Base-by-base conservation (phyloP, 1,284 basidiomycete genomes). In the Cutaneotrichosporon mucoides region DNA sequence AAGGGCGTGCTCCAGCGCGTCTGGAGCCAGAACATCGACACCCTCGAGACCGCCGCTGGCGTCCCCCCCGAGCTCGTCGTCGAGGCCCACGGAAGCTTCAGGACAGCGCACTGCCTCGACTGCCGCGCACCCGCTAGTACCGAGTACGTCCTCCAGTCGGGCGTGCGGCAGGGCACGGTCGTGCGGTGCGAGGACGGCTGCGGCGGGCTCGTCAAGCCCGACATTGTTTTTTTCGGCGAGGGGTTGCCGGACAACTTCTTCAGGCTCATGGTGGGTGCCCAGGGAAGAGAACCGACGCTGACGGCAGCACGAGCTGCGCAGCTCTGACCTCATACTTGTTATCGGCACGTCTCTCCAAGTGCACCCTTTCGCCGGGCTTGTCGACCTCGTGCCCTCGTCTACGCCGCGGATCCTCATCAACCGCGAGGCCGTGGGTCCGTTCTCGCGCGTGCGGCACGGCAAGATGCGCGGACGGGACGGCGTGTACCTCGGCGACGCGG, bases 201-300 rank as follows among this genome's bases (percentile, higher is more conserved):
- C 68, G 79, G 78, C 1, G 89, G 89, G 0, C 79, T 90, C 41
- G 87, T 92, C 44, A 94, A 94, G 76, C 92, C 92, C 4, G 88
- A 94, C 70, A 95, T 95, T 50, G 90, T 94, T n/a, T 94, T 96
- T 79, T 95, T 95, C 70, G 92, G 92, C 50, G 92, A 95, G 78
- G 76, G 75, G 5, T 60, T 81, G 24, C 80, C 80, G 2, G 68
- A 76, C 24, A 60, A 66, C 16, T 81, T 81, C 63, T 81, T 80
- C 62, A 15, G 15, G 24, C 16, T 24, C 15, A 51, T 51, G 37
- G 49, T 51, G 38, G 12, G 49, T 51, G 46, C 48, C 10, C 37
- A 24, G 24, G 24, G 24, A 24, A 24, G 24, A 24, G 24, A 24
- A 24, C 24, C 24, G 24, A 24, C 24, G 11, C 44, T 47, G 45